Conservation (phyloP, 2,329 filamentous ascomycete genomes). For the Penicillium sp. region DNA sequence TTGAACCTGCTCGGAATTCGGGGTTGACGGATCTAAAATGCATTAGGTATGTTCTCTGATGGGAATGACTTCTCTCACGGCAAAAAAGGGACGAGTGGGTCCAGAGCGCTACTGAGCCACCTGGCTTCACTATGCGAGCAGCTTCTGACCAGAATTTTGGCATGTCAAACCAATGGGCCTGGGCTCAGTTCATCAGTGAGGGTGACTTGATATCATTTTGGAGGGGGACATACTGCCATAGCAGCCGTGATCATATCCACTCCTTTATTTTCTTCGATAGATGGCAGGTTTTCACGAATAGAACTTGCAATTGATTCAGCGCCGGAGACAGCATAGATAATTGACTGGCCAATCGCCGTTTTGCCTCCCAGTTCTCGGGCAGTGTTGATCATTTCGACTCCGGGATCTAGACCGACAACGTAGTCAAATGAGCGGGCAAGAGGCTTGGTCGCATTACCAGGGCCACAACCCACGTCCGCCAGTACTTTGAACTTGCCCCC, state of each 20-base stretch:
- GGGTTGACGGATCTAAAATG: constrained; percentile 28
- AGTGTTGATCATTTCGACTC: constrained; percentile 54
- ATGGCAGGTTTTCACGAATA: constrained; percentile 11
- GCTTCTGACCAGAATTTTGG: constrained; percentile 51
- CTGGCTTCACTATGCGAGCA: constrained; percentile 49
- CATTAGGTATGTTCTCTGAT: constrained; percentile 22
- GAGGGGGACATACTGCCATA: constrained; percentile 34
- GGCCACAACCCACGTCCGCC: constrained; percentile 60
- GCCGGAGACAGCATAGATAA: constrained; percentile 45
- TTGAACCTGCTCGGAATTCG: constrained; percentile 47
- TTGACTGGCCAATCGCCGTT: constrained; percentile 29
- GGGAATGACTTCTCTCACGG: constrained; percentile 5
- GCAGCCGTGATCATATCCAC: constrained; percentile 54
- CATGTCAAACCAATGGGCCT: constrained; percentile 61
- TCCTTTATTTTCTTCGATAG: constrained; percentile 18
- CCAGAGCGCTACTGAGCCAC: constrained; percentile 59
- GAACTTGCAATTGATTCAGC: constrained; percentile 41
- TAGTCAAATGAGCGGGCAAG: constrained; percentile 50
- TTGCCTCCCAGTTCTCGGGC: constrained; percentile 41
- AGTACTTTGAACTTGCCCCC: constrained; percentile 20
- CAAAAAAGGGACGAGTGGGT: constrained; percentile 21
- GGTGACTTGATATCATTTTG: background rate
- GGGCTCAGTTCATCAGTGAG: background rate
- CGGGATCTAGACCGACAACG: constrained; percentile 54
- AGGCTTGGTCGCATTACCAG: constrained; percentile 50